A percentile compares a stretch with the other conserved stretches of the same genome.
Evolutionary conservation across 2,329 filamentous ascomycete species (phyloP).

Genomic region (Aspergillus unguis): DNA sequence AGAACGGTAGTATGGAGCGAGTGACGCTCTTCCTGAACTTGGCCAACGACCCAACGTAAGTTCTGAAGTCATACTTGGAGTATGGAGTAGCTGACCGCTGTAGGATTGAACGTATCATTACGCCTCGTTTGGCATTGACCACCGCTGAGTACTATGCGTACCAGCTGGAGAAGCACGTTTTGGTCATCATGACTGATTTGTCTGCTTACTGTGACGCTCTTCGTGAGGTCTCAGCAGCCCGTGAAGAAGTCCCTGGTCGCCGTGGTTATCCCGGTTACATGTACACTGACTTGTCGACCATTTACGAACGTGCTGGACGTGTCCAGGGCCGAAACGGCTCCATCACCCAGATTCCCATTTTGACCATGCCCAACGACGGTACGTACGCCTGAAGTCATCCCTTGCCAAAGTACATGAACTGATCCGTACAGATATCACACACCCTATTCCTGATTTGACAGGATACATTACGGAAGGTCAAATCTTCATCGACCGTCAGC

Average conservation of each 20-base stretch:
- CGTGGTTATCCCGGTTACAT: slow-evolving; percentile 99
- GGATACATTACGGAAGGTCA: slow-evolving; percentile 99
- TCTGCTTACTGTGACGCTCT: slow-evolving; percentile 98
- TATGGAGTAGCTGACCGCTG: slow-evolving; percentile 10
- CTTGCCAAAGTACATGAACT: not conserved
- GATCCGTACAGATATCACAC: slow-evolving; percentile 73
- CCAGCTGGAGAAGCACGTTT: slow-evolving; percentile 98
- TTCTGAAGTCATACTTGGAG: slow-evolving; percentile 16
- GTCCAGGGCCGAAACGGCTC: slow-evolving; percentile 95
- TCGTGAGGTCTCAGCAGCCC: slow-evolving; percentile 94
- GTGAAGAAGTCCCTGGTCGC: slow-evolving; percentile 98
- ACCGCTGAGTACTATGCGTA: slow-evolving; percentile 99
- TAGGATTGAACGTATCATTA: slow-evolving; percentile 99
- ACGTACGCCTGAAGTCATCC: slow-evolving; percentile 36
- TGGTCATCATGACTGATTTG: slow-evolving; percentile 97
- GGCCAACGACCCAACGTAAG: slow-evolving; percentile 96
- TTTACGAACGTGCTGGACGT: slow-evolving; percentile 98
- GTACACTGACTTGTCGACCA: slow-evolving; percentile 99
- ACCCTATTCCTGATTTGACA: slow-evolving; percentile 97
- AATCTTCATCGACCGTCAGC: slow-evolving; percentile 91
- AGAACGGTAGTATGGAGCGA: slow-evolving; percentile 98
- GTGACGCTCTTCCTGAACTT: slow-evolving; percentile 97
- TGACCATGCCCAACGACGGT: slow-evolving; percentile 99
- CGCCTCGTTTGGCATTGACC: slow-evolving; percentile 92
- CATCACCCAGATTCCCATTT: slow-evolving; percentile 97